Base-by-base conservation (phyloP, 495 filamentous ascomycete genomes). In the Penicillium subrubescens region DNA sequence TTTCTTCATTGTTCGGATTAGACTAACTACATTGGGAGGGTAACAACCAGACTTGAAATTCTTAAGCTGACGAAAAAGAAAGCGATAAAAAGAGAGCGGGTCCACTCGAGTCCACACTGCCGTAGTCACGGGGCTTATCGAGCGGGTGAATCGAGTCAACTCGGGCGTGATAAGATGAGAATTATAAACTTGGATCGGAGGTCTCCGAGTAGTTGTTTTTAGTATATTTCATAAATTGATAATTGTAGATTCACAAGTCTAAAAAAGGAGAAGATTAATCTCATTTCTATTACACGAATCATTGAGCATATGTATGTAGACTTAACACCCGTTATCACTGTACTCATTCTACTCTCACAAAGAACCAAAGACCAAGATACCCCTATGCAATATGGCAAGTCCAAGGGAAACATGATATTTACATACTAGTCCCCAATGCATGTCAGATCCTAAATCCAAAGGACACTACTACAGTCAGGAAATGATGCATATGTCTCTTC, bases 101-200 rank as follows among this genome's bases (percentile, higher is more conserved):
- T 31, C 48, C 48, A 52, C 48, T 52, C 10, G 43, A 48, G 10
- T 48, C 44, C 44, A 19, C 43, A 8, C 1, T 7, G 19, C 6
- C 19, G 1, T 27, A 27, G 25, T 27, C 43, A 44, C 43, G 2
- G 21, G 48, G 25, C 48, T 56, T 56, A 56, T 56, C 53, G 39
- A 25, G 56, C 56, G 56, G 56, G 56, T 44, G 56, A 58, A 58
- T 21, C 21, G 12, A 29, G 35, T 3, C 21, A 58, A 58, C 56
- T 58, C 56, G 17, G 55, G 61, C 17, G 23, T 44, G 63, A 66
- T 66, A 61, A 61, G 52, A 21, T 34, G 50, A 10, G 12, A 17
- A 25, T 6, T 25, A 21, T 27, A n/a, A n/a, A 41, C 37, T 37
- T 65, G 31, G 58, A 14, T 62, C 70, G 70, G 70, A 66, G 67